A percentile compares a stretch with the other conserved stretches of the same genome.
Evolutionary conservation across 805 yeast species (phyloP).

Genomic region (Wickerhamiella hasegawae): DNA sequence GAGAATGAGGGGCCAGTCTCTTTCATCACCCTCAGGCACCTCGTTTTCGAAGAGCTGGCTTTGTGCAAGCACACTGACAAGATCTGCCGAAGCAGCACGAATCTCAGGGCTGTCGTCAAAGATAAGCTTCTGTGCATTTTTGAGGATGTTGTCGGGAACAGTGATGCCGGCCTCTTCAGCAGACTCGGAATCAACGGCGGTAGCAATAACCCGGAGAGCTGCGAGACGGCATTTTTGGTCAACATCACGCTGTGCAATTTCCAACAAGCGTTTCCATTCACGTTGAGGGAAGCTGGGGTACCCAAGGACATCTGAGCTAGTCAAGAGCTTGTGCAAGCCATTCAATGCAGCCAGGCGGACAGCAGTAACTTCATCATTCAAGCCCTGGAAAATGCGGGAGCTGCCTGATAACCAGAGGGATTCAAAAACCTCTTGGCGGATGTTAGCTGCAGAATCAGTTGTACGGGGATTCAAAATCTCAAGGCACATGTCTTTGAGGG

Average conservation of each 20-base stretch:
- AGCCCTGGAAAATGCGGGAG: not conserved
- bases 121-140: not conserved
- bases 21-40: no score
- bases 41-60: no score
- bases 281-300: not conserved
- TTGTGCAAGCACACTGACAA: not conserved
- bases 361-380: constrained; percentile 8
- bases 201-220: not conserved
- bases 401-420: not conserved
- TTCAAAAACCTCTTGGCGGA: constrained; percentile 7
- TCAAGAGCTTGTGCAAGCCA: not conserved
- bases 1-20: no score
- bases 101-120: not conserved
- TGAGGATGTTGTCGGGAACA: not conserved
- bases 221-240: not conserved
- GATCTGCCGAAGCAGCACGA: not conserved
- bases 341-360: constrained; percentile 7
- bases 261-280: not conserved
- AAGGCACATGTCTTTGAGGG: not conserved
- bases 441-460: not conserved
- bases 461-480: not conserved
- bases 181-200: not conserved
- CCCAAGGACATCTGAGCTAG: not conserved
- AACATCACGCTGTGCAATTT: not conserved
- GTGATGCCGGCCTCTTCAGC: not conserved